Base-by-base conservation (phyloP, 768 basidiomycete species). In the Boletus rubroflammeus region DNA sequence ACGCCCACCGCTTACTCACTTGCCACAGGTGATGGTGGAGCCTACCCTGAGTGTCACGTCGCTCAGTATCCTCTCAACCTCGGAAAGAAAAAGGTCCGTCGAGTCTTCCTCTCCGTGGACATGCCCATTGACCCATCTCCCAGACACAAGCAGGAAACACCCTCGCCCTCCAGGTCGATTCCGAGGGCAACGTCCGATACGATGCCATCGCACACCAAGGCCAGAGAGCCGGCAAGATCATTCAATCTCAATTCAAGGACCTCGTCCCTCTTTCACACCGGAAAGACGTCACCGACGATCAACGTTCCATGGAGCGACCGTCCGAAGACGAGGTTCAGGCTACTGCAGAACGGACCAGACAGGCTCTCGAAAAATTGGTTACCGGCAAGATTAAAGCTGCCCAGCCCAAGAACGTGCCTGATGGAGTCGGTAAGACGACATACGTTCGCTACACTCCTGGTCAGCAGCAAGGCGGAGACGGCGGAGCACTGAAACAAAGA, bases 401-500 rank as follows among this genome's bases (percentile, higher is more conserved):
- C 2, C 96, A 98, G 64, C 96, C 97, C 0, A 98, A 97, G 75
- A 86, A 95, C 60, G 88, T 98, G 6, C 90, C 93, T 1, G 91
- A 90, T 60, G 78, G 79, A 32, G 86, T 88, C 58, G 89, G 88
- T 6, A 90, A 90, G 72, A 86, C 93, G 0, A 78, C 84, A 9
- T 99, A 93, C 72, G 92, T 99, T 59, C 88, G 97, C 15, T 99
- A 99, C 68, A 99, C 97, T 14, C 95, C 96, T 8, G 93, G 93
- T 9, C 92, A 94, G 64, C 91, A 94, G 69, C 81, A 79, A 60
- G 83, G 83, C 36, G 75, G 79, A 26, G 76, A 76, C 29, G 72
- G 67, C 8, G 88, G 83, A 6, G 58, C 56, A 19, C 69, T 93
- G 64, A 90, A 95, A 69, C 97, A 99, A 70, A 77, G 96, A 52